Conservation (phyloP, 2,329 filamentous ascomycete genomes). For the Verticillium tricorpus region DNA sequence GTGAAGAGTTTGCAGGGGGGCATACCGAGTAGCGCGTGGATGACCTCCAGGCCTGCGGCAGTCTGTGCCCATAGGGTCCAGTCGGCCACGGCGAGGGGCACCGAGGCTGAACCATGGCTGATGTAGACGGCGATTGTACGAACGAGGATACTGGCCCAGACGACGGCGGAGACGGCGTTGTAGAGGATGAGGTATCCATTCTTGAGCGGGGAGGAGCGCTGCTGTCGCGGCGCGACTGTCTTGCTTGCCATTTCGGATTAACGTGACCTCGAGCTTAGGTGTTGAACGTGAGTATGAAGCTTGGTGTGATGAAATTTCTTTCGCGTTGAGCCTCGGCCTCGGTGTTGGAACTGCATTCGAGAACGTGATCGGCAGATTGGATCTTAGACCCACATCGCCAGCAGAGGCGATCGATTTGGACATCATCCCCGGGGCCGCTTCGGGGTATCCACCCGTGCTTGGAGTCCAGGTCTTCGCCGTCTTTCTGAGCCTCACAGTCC, state of each 20-base stretch:
- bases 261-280: background rate
- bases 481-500: no score
- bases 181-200: constrained; percentile 76
- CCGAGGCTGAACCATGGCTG: constrained; percentile 46
- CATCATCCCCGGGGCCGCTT: no score
- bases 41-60: constrained; percentile 73
- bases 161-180: constrained; percentile 70
- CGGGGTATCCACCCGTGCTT: no score
- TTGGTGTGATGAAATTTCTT: background rate
- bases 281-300: background rate
- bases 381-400: no score
- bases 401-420: no score
- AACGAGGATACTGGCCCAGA: constrained; percentile 74
- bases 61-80: constrained; percentile 80
- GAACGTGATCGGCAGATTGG: background rate
- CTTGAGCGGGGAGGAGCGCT: constrained; percentile 39
- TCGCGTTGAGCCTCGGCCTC: background rate
- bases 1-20: background rate
- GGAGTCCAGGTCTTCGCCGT: no score
- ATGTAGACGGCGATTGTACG: constrained; percentile 55
- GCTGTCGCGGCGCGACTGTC: background rate
- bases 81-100: constrained; percentile 57
- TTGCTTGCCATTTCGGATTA: background rate
- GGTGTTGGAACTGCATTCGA: background rate
- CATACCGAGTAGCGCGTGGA: constrained; percentile 74